A percentile compares a stretch with the other conserved stretches of the same genome.
Evolutionary conservation across 768 basidiomycete genomes (phyloP).

Genomic region (Tylopilus cervinicoccineus): DNA sequence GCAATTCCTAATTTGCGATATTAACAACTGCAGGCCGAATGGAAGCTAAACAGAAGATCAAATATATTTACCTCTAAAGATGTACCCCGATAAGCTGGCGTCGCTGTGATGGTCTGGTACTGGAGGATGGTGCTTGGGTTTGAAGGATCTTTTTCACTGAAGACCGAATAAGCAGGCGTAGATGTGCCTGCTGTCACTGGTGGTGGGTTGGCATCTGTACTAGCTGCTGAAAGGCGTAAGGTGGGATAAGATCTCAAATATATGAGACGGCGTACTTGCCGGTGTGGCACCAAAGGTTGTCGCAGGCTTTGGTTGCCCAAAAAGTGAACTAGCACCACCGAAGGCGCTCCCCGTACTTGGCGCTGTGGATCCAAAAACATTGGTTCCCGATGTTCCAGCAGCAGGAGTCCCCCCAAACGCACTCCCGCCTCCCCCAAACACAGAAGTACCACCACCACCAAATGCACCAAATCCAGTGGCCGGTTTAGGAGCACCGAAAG

Average conservation of each 20-base stretch:
- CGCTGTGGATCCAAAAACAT: constrained; percentile 33
- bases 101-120: constrained; percentile 80
- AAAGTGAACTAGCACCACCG: constrained; percentile 47
- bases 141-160: constrained; percentile 61
- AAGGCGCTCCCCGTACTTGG: constrained; percentile 35
- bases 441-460: constrained; percentile 51
- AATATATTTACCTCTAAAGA: constrained; percentile 62
- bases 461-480: constrained; percentile 75
- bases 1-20: constrained; percentile 52
- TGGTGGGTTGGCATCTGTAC: constrained; percentile 38
- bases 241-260: neutral
- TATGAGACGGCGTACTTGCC: constrained; percentile 22
- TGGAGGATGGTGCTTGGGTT: constrained; percentile 48
- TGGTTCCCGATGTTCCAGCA: constrained; percentile 29
- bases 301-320: constrained; percentile 51
- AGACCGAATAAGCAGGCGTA: constrained; percentile 57
- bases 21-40: neutral
- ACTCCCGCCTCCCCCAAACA: constrained; percentile 44
- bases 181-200: constrained; percentile 67
- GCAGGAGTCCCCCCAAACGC: constrained; percentile 39
- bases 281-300: constrained; percentile 42
- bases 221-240: constrained; percentile 26
- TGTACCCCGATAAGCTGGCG: constrained; percentile 71
- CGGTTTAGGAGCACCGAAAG: constrained; percentile 69
- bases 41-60: constrained; percentile 3